phyloP scores from a whole-genome alignment of 75 land plant species.

The Selaginella tamariscina region DNA sequence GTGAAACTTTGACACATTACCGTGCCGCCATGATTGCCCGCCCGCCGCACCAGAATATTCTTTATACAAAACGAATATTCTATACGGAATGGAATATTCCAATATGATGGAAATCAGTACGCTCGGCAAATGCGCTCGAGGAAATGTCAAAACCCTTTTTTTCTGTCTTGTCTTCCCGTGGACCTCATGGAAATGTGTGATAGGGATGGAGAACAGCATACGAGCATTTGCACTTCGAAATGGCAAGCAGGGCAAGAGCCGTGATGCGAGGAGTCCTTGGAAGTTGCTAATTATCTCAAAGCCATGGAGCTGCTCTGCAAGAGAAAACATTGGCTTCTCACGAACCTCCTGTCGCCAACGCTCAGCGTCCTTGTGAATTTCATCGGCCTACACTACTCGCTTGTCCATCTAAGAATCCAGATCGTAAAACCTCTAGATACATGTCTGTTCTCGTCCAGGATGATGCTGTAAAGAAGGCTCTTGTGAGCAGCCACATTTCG shows the following conservation, averaged over 20 bases:
- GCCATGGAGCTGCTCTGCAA: constrained; percentile 37
- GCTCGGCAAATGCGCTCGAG: too few species aligned
- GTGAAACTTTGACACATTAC: too few species aligned
- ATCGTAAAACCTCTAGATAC: constrained; percentile 30
- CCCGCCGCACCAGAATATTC: too few species aligned
- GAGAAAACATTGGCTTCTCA: constrained; percentile 36
- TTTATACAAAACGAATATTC: too few species aligned
- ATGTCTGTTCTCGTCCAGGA: too few species aligned
- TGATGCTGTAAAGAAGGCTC: constrained; percentile 33
- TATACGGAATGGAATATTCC: too few species aligned
- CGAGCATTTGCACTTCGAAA: constrained; percentile 36
- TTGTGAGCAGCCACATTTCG: constrained; percentile 31
- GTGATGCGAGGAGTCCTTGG: constrained; percentile 43
- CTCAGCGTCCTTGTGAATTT: constrained; percentile 61
- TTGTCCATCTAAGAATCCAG: constrained; percentile 40
- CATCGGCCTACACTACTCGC: constrained; percentile 67
- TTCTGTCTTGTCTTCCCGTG: neutral
- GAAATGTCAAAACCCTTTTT: too few species aligned
- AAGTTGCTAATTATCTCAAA: constrained; percentile 59
- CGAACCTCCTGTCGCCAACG: constrained; percentile 46
- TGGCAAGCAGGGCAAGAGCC: constrained; percentile 33
- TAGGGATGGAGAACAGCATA: constrained; percentile 67
- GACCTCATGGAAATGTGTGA: constrained; percentile 1
- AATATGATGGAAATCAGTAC: too few species aligned
- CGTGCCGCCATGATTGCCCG: too few species aligned